Evolutionary conservation across 495 filamentous ascomycete genomes (phyloP).

Genomic region (Diplogelasinospora grovesii): DNA sequence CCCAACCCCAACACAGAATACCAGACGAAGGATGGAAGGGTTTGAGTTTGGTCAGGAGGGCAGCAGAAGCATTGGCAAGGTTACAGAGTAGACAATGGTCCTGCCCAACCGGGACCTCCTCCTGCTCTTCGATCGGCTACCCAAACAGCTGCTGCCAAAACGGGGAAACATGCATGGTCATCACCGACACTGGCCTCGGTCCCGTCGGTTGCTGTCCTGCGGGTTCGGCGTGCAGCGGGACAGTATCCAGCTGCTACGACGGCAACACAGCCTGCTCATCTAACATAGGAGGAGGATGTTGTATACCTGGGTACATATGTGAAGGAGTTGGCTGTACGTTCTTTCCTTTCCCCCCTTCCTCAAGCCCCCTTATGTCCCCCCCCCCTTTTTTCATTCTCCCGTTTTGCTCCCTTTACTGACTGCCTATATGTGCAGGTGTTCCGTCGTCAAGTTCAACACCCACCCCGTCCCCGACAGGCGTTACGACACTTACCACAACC

Average conservation of each 20-base stretch:
- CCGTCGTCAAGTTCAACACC: too few relatives aligned
- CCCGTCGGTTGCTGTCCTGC: conserved; percentile 80
- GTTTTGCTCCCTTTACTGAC: too few relatives aligned
- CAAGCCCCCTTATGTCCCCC: too few relatives aligned
- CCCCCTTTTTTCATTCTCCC: too few relatives aligned
- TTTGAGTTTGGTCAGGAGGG: conserved; percentile 26
- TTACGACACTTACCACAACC: conserved; percentile 21
- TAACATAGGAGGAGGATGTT: conserved; percentile 76
- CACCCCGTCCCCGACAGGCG: conserved; percentile 28
- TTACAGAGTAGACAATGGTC: conserved; percentile 53
- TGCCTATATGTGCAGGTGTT: too few relatives aligned
- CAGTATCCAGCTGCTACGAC: conserved; percentile 53
- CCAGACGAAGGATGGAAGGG: too few relatives aligned
- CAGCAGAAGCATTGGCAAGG: conserved; percentile 28
- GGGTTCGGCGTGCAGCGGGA: conserved; percentile 61
- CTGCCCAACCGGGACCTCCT: conserved; percentile 64
- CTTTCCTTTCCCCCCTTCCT: background rate
- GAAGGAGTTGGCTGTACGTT: conserved; percentile 72
- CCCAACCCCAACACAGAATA: too few relatives aligned
- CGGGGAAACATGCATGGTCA: conserved; percentile 61
- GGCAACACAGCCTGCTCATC: conserved; percentile 64
- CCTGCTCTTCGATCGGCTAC: conserved; percentile 61
- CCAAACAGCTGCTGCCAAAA: conserved; percentile 71
- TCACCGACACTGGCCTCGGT: conserved; percentile 65
- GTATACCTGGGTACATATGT: conserved; percentile 74